These are phyloP conservation scores for Trypanosoma cruzi DNA, from an alignment of 208 protist species.

Conservation along the genomic window DNA sequence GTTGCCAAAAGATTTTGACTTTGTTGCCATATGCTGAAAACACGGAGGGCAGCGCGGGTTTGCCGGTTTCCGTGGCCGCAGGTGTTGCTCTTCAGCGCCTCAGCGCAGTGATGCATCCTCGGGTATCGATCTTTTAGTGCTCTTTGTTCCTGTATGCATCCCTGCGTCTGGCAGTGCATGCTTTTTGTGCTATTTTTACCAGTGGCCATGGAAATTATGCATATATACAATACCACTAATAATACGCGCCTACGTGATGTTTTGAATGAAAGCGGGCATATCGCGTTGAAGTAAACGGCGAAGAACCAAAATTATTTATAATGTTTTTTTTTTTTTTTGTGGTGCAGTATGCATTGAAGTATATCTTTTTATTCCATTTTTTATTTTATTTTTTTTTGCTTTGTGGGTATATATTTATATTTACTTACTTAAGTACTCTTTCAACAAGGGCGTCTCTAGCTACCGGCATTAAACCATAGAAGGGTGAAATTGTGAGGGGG, in stretches of 20 bases:
- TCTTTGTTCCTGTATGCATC: neutral
- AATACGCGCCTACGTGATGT: neutral
- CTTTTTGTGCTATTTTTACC: neutral
- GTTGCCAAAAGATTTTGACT: constrained; percentile 58
- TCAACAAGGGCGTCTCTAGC: neutral
- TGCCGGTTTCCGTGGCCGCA: constrained; percentile 76
- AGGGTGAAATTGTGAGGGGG: neutral
- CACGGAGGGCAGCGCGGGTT: constrained; percentile 28
- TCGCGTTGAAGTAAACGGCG: neutral
- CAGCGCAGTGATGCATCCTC: constrained; percentile 70
- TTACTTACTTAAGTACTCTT: neutral
- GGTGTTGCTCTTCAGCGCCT: constrained; percentile 87
- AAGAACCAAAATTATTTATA: neutral
- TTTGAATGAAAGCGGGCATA: neutral
- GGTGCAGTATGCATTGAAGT: too few relatives aligned
- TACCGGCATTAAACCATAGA: neutral
- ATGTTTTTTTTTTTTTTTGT: constrained; percentile 10
- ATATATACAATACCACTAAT: neutral
- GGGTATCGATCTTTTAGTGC: constrained; percentile 39
- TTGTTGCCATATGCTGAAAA: constrained; percentile 35
- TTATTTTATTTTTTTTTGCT: too few relatives aligned
- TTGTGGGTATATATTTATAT: too few relatives aligned
- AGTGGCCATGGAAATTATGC: neutral
- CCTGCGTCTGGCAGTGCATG: neutral
- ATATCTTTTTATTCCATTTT: constrained; percentile 7